Evolutionary conservation across 257 asterid species (phyloP).

Genomic region (Plectranthus barbatus): DNA sequence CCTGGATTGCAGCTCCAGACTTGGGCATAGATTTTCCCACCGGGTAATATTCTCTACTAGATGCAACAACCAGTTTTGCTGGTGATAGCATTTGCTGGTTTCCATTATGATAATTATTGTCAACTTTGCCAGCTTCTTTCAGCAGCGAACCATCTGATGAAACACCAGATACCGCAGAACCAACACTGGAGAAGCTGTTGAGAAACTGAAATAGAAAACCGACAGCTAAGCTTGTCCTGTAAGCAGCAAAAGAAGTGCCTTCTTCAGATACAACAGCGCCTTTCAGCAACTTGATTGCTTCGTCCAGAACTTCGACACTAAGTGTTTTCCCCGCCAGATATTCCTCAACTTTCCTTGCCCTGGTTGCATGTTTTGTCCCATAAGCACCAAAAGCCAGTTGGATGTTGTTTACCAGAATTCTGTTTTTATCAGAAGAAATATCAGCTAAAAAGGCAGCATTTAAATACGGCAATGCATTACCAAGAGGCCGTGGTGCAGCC

Average conservation of each 20-base stretch:
- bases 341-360: slow-evolving; percentile 14
- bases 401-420: background rate
- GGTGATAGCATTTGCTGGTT: slow-evolving; percentile 5
- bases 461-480: slow-evolving; percentile 12
- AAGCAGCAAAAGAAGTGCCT: slow-evolving; percentile 9
- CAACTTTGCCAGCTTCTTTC: background rate
- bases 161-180: background rate
- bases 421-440: background rate
- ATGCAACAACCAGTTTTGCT: slow-evolving; percentile 5
- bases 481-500: slow-evolving; percentile 18
- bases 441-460: slow-evolving; percentile 19
- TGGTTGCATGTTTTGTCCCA: slow-evolving; percentile 9
- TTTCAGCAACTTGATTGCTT: slow-evolving; percentile 9
- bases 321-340: slow-evolving; percentile 10
- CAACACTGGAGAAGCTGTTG: background rate
- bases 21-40: slow-evolving; percentile 12
- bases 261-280: slow-evolving; percentile 4
- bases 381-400: slow-evolving; percentile 17
- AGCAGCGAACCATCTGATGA: background rate
- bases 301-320: background rate
- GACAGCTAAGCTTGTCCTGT: slow-evolving; percentile 13
- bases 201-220: slow-evolving; percentile 11
- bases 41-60: slow-evolving; percentile 2
- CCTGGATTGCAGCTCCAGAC: slow-evolving; percentile 10
- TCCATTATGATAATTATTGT: background rate